A percentile compares a stretch with the other conserved stretches of the same genome.
These are phyloP conservation scores for Backusella parvicylindrica DNA, from an alignment of 192 early-diverging fungal species.

Conservation along the genomic window DNA sequence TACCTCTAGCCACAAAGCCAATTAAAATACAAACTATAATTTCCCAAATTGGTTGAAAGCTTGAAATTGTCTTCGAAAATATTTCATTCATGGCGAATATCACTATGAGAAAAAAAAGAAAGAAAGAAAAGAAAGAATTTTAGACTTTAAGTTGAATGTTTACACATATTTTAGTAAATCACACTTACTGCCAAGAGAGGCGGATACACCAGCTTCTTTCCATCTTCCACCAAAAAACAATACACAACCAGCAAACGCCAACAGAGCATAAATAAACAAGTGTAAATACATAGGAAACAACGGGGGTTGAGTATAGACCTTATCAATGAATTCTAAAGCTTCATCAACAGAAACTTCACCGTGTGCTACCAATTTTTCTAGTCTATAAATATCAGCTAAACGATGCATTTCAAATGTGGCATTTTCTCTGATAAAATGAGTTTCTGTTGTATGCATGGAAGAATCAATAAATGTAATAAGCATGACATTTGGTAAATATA, in stretches of 20 bases:
- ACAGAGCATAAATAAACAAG: conserved; percentile 47
- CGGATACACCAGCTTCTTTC: conserved; percentile 61
- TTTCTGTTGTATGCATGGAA: conserved; percentile 68
- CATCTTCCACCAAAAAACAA: conserved; percentile 70
- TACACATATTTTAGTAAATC: background rate
- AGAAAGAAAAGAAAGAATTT: background rate
- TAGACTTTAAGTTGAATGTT: background rate
- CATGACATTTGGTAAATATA: conserved; percentile 70
- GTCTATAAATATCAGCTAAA: conserved; percentile 57
- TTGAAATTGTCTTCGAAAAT: conserved; percentile 45
- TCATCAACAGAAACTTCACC: conserved; percentile 57
- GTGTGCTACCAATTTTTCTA: conserved; percentile 62
- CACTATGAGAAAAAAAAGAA: conserved; percentile 4
- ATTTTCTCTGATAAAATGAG: conserved; percentile 59
- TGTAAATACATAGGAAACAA: conserved; percentile 58
- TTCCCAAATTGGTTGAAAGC: conserved; percentile 44
- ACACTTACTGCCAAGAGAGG: conserved; percentile 39
- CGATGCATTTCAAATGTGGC: conserved; percentile 68
- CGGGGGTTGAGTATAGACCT: conserved; percentile 50
- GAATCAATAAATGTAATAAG: conserved; percentile 72
- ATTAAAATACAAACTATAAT: conserved; percentile 43
- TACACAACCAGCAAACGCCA: conserved; percentile 54
- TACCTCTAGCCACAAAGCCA: conserved; percentile 38
- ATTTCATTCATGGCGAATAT: conserved; percentile 49
- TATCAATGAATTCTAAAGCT: conserved; percentile 58